These are phyloP conservation scores for Pseudogymnoascus sp. DNA, from an alignment of 2,329 filamentous ascomycete species.

Conservation along the genomic window DNA sequence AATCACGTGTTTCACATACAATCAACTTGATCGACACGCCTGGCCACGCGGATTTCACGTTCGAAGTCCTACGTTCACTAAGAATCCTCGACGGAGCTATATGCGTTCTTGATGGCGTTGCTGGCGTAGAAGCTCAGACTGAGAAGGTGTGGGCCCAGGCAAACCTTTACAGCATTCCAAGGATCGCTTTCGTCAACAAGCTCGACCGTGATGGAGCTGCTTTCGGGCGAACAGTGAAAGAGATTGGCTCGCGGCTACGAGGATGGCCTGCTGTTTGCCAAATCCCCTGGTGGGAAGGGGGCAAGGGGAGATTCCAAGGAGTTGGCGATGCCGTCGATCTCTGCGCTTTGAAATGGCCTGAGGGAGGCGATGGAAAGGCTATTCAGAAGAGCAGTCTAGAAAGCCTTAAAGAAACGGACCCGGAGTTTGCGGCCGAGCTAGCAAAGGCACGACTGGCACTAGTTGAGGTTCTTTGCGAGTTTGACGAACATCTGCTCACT, in stretches of 20 bases:
- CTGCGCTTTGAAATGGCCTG: slow-evolving; percentile 67
- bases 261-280: slow-evolving; percentile 89
- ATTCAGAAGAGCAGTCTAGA: slow-evolving; percentile 50
- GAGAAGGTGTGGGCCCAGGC: slow-evolving; percentile 95
- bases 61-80: slow-evolving; percentile 87
- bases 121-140: slow-evolving; percentile 92
- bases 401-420: slow-evolving; percentile 44
- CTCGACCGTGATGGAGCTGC: slow-evolving; percentile 74
- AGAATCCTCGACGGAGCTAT: slow-evolving; percentile 83
- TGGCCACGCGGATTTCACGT: slow-evolving; percentile 94
- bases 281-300: slow-evolving; percentile 83
- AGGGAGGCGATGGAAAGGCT: slow-evolving; percentile 57
- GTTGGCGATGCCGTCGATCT: slow-evolving; percentile 77
- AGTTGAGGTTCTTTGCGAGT: slow-evolving; percentile 77
- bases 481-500: slow-evolving; percentile 82
- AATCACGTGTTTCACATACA: slow-evolving; percentile 53
- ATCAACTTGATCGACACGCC: slow-evolving; percentile 95
- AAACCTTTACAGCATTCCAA: slow-evolving; percentile 75
- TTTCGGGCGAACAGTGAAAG: slow-evolving; percentile 78
- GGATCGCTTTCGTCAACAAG: slow-evolving; percentile 78
- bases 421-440: slow-evolving; percentile 56
- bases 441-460: slow-evolving; percentile 69
- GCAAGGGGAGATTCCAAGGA: slow-evolving; percentile 69
- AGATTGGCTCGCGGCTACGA: slow-evolving; percentile 71
- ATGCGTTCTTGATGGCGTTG: slow-evolving; percentile 88